Evolutionary conservation across 495 filamentous ascomycete genomes (phyloP), one percentile per base, ranked within the genome.

Genomic region (Hapsidospora chrysogenum): DNA sequence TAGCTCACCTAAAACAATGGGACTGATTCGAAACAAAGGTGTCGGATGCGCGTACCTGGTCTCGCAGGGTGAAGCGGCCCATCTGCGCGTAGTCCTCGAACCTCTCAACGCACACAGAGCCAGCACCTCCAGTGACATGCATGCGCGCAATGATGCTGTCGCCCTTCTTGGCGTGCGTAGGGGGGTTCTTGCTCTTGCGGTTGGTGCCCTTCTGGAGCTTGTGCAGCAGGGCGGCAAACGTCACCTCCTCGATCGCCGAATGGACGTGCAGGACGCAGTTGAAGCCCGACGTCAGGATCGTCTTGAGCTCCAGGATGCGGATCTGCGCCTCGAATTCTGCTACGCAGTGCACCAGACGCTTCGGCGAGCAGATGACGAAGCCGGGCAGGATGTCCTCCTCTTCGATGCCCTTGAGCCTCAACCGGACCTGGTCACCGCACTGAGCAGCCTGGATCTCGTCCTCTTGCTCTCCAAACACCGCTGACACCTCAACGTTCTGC

Each of bases 131-230:
- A 20, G 69, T 85, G 9, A 95, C 71, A 55, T 96, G 78, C 43
- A 99, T 61, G 19, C 85, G 66, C 3, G 87, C 89, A 58, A 96
- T 95, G 50, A 99, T 89, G 46, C 73, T 85, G 58, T 85, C 78
- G 20, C 89, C 92, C 61, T 66, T 92, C 58, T 74, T 86, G 27
- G 85, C 89, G 51, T 95, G 94, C 0, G 85, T 74, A 6, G 92
- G 89, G 9, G 87, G 76, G 28, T 76, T 68, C 72, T 92, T 96
- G 66, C 79, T 86, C 69, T 84, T 89, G 37, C 89, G 68, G 43
- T 73, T 73, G n/a, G 92, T 96, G 19, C 92, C 89, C 53, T 94
- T 94, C 57, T 99, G 85, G 22, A 93, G 64, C 60, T 92, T 95
- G 57, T 99, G 87, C 33, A 99, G 63, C 29, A 99, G 66, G 7